Evolutionary conservation across 2,329 filamentous ascomycete species (phyloP), one percentile per base, ranked within the genome.

Genomic region (Apiospora phragmitis): DNA sequence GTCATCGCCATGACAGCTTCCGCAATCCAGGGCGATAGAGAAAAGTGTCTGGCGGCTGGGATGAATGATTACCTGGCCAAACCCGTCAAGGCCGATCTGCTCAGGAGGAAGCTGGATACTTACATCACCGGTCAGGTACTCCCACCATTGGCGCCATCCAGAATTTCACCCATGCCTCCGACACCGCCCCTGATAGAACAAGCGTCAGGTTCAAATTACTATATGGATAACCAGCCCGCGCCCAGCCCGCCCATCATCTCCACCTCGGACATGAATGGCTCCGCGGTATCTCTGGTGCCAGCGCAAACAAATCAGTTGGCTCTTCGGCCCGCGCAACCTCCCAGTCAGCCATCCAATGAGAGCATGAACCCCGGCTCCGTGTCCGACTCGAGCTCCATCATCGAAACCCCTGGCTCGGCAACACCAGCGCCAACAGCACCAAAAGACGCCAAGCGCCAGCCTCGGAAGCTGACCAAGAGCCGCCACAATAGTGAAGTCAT

Each of bases 41-140:
- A 98, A 80, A 98, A 97, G 82, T 98, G 95, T 76, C 84, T 98
- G n/a, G 94, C 94, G 67, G 94, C 94, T 1, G 95, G 95, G 62
- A 98, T 98, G 95, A 97, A 98, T 80, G 96, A 98, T 77, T 98
- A 98, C 77, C 88, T 98, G 1, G 94, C 95, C 21, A 98, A 98
- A 80, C 95, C 95, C 1, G 95, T 98, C n/a, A 89, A 94, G 72
- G 94, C 93, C 4, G 93, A 95, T 65, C 91, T 97, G 51, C 85
- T 98, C 69, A 96, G 94, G 82, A 91, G 91, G 77, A 95, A 98
- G 83, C 84, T 98, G 71, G 87, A 89, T 59, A 84, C 85, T 2
- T 90, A 90, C 74, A 83, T 88, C 35, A 83, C 80, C 49, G 79
- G 78, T 55, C 78, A 81, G 66, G 80, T 83, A 26, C 70, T 76